Evolutionary conservation across 768 basidiomycete species (phyloP).

Genomic region (Rhizopogon vesiculosus): DNA sequence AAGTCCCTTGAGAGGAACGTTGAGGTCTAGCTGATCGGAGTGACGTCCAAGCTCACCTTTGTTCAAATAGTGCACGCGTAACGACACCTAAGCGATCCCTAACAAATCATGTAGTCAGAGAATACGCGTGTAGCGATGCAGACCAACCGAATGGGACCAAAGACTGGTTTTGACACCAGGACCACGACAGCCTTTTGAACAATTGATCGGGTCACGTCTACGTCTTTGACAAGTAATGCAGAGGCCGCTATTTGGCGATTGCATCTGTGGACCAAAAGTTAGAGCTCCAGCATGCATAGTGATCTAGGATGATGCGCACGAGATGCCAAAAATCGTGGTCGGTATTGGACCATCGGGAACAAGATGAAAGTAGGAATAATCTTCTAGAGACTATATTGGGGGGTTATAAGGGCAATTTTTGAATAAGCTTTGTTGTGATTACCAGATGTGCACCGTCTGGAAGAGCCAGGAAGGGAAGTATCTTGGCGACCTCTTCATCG

Average conservation of each 20-base stretch:
- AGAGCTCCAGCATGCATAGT: background rate
- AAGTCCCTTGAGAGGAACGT: conserved; percentile 59
- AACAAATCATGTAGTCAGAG: conserved; percentile 2
- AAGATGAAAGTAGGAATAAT: conserved; percentile 95
- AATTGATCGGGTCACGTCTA: conserved; percentile 90
- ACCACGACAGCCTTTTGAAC: conserved; percentile 99
- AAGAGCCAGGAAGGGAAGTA: conserved; percentile 91
- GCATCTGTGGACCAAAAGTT: conserved; percentile 46
- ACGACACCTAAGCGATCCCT: conserved; percentile 94
- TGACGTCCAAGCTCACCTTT: conserved; percentile 41
- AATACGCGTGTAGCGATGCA: background rate
- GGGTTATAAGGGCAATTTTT: conserved; percentile 4
- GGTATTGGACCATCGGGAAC: conserved; percentile 68
- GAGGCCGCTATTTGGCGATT: conserved; percentile 91
- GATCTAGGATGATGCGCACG: conserved; percentile 45
- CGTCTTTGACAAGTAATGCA: conserved; percentile 68
- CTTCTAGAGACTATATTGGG: conserved; percentile 45
- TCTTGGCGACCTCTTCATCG: conserved; percentile 79
- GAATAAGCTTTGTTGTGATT: conserved; percentile 2
- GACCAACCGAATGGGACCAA: conserved; percentile 84
- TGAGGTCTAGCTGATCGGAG: background rate
- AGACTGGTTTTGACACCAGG: conserved; percentile 83
- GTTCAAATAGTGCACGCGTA: conserved; percentile 86
- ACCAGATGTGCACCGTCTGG: conserved; percentile 97
- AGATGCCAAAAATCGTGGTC: conserved; percentile 92